Evolutionary conservation across 139 green algal species (phyloP).

Genomic region (Micromonas commoda): DNA sequence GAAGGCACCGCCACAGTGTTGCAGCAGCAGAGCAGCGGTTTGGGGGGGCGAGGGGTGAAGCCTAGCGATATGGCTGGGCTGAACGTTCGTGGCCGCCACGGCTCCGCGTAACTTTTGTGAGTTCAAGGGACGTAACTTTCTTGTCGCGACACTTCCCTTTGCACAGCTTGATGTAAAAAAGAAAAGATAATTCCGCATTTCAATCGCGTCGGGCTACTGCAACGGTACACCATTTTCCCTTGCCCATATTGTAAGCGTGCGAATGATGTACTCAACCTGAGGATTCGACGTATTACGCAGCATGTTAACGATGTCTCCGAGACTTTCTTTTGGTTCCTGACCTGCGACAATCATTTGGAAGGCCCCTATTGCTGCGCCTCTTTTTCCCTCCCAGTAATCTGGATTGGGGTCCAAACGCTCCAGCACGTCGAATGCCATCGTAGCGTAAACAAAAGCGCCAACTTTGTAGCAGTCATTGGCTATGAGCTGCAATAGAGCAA

Average conservation of each 20-base stretch:
- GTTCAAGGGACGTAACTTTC: too few species aligned
- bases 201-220: not conserved
- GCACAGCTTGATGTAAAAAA: too few species aligned
- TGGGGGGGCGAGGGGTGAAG: too few species aligned
- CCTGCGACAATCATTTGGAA: slow-evolving; percentile 54
- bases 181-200: not conserved
- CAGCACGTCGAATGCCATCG: slow-evolving; percentile 60
- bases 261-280: slow-evolving; percentile 35
- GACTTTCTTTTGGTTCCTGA: slow-evolving; percentile 28
- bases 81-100: not conserved
- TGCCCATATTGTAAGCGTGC: slow-evolving; percentile 29
- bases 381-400: slow-evolving; percentile 71
- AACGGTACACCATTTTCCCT: slow-evolving; percentile 19
- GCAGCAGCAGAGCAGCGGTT: too few species aligned
- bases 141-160: too few species aligned
- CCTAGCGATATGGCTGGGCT: too few species aligned
- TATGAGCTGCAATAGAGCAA: slow-evolving; percentile 67
- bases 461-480: slow-evolving; percentile 74
- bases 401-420: slow-evolving; percentile 57
- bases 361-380: slow-evolving; percentile 58
- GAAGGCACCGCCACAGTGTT: not conserved
- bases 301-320: slow-evolving; percentile 36
- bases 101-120: not conserved
- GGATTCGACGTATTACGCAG: slow-evolving; percentile 40
- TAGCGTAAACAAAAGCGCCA: slow-evolving; percentile 65